These are phyloP conservation scores for Mortierella hygrophila DNA, from an alignment of 192 early-diverging fungal genomes.

Conservation along the genomic window DNA sequence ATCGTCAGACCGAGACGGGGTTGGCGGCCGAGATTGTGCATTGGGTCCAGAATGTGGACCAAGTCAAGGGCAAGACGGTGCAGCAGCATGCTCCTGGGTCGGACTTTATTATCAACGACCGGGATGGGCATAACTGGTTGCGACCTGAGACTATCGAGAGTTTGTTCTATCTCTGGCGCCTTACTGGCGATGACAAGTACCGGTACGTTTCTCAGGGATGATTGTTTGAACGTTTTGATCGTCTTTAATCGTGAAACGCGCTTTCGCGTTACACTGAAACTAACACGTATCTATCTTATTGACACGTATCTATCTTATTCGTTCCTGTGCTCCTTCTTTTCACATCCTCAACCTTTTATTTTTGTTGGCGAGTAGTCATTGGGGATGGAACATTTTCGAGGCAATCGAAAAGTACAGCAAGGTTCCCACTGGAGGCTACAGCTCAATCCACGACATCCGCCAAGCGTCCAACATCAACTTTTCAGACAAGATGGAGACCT, in stretches of 20 bases:
- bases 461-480: slow-evolving; percentile 51
- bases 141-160: slow-evolving; percentile 91
- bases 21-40: slow-evolving; percentile 55
- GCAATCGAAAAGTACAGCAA: slow-evolving; percentile 84
- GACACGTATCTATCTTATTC: neutral
- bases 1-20: slow-evolving; percentile 53
- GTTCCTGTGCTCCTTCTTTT: neutral
- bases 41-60: slow-evolving; percentile 66
- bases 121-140: slow-evolving; percentile 80
- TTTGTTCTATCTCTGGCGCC: slow-evolving; percentile 85
- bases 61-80: slow-evolving; percentile 32
- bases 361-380: slow-evolving; percentile 58
- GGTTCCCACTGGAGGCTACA: slow-evolving; percentile 69
- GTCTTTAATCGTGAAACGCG: neutral
- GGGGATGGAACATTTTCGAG: slow-evolving; percentile 88
- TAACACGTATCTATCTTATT: neutral
- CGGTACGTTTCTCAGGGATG: slow-evolving; percentile 60
- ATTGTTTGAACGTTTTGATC: neutral
- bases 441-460: slow-evolving; percentile 64
- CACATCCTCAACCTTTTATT: neutral
- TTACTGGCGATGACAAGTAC: slow-evolving; percentile 88
- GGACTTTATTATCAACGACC: slow-evolving; percentile 73
- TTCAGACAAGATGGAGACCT: slow-evolving; percentile 69
- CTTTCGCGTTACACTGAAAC: neutral
- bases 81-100: slow-evolving; percentile 41